Conservation (phyloP, 805 yeast genomes). For the Sugiyamaella mastotermitis region DNA sequence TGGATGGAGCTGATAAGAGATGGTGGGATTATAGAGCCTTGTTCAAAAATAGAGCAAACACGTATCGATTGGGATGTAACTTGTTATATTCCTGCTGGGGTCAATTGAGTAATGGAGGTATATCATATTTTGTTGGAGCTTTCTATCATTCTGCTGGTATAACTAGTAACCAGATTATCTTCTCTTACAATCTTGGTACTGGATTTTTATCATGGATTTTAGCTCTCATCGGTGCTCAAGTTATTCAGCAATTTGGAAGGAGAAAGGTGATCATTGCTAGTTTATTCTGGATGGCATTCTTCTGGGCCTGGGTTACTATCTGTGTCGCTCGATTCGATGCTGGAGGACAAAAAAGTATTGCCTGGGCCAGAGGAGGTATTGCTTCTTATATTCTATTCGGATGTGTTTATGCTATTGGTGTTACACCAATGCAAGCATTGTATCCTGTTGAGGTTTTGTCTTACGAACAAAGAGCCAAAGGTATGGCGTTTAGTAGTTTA, state of each 20-base stretch:
- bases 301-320: constrained; percentile 32
- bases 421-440: constrained; percentile 34
- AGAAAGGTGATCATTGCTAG: constrained; percentile 24
- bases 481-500: constrained; percentile 25
- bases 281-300: constrained; percentile 19
- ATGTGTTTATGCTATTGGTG: constrained; percentile 22
- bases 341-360: constrained; percentile 17
- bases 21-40: constrained; percentile 21
- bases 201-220: constrained; percentile 5
- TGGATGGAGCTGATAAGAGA: constrained; percentile 17
- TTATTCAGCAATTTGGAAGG: constrained; percentile 27
- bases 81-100: constrained; percentile 10
- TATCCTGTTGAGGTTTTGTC: constrained; percentile 31
- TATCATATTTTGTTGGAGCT: constrained; percentile 16
- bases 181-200: constrained; percentile 14
- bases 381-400: constrained; percentile 16
- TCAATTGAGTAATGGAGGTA: constrained; percentile 17
- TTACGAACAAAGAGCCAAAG: constrained; percentile 29
- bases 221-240: constrained; percentile 21
- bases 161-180: constrained; percentile 21
- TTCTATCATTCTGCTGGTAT: constrained; percentile 17
- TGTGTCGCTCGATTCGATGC: constrained; percentile 24
- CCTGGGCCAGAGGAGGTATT: constrained; percentile 22
- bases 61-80: constrained; percentile 19
- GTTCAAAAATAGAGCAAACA: constrained; percentile 12